Evolutionary conservation across 768 basidiomycete genomes (phyloP).

Genomic region (Kwoniella botswanensis): DNA sequence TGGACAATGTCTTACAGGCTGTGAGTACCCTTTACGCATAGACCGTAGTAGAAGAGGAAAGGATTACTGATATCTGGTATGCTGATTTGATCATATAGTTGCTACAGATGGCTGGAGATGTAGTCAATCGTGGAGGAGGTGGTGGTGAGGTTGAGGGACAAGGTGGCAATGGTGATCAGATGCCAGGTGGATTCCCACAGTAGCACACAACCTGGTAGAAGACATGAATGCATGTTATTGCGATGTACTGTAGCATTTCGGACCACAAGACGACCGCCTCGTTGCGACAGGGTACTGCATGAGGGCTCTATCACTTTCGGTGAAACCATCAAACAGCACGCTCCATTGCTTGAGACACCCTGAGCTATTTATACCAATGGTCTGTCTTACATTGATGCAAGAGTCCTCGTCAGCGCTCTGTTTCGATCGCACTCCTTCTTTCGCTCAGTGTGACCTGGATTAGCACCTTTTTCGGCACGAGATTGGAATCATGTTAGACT

Average conservation of each 20-base stretch:
- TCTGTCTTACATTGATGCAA: no score
- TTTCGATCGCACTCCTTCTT: no score
- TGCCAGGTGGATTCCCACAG: slow-evolving; percentile 44
- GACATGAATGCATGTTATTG: not conserved
- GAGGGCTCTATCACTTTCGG: no score
- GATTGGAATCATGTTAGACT: no score
- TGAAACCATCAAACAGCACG: no score
- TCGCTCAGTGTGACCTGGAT: no score
- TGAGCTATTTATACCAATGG: no score
- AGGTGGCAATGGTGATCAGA: slow-evolving; percentile 18
- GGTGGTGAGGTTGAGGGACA: not conserved
- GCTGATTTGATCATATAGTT: not conserved
- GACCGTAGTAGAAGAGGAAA: not conserved
- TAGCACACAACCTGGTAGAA: not conserved
- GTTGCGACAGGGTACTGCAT: no score
- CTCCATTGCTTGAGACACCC: no score
- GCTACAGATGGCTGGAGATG: slow-evolving; percentile 25
- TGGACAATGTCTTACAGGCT: slow-evolving; percentile 40
- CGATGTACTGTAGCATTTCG: not conserved
- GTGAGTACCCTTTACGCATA: slow-evolving; percentile 28
- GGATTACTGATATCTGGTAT: not conserved
- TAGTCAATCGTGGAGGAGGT: slow-evolving; percentile 16
- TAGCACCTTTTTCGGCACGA: no score
- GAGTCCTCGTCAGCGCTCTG: no score
- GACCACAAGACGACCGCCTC: no score